Conservation (phyloP, 768 basidiomycete genomes). For the Pleurotus sapidus region DNA sequence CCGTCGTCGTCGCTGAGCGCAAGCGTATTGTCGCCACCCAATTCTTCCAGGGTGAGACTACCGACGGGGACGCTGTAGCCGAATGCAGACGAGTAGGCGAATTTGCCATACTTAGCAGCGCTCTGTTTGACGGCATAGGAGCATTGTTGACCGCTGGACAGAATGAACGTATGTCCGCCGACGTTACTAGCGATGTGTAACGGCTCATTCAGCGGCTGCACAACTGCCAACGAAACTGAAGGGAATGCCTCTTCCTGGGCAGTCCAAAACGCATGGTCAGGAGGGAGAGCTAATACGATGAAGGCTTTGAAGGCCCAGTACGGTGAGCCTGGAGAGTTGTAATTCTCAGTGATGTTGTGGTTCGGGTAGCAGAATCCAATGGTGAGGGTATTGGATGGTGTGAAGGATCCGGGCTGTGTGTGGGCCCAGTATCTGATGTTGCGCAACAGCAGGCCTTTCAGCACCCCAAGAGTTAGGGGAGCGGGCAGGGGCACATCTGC, state of each 20-base stretch:
- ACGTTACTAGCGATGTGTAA: slow-evolving; percentile 65
- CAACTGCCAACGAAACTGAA: slow-evolving; percentile 36
- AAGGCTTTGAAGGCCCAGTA: slow-evolving; percentile 86
- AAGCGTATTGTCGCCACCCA: slow-evolving; percentile 67
- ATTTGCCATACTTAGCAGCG: slow-evolving; percentile 77
- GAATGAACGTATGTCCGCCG: slow-evolving; percentile 64
- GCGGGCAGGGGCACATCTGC: slow-evolving; percentile 67
- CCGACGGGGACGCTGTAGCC: slow-evolving; percentile 75
- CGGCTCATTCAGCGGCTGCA: slow-evolving; percentile 56
- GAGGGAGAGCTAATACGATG: slow-evolving; percentile 59
- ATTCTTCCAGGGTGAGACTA: slow-evolving; percentile 65
- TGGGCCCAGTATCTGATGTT: slow-evolving; percentile 72
- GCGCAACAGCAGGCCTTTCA: slow-evolving; percentile 71
- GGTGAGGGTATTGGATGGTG: slow-evolving; percentile 65
- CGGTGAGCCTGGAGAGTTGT: slow-evolving; percentile 75
- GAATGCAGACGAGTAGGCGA: slow-evolving; percentile 75
- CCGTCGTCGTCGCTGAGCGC: slow-evolving; percentile 69
- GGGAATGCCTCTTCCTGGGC: slow-evolving; percentile 68
- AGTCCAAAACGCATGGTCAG: slow-evolving; percentile 71
- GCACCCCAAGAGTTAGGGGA: slow-evolving; percentile 69
- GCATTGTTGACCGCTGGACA: slow-evolving; percentile 77
- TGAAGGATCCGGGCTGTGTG: slow-evolving; percentile 53
- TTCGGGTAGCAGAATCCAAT: slow-evolving; percentile 72
- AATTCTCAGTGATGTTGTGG: slow-evolving; percentile 75
- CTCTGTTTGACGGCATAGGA: slow-evolving; percentile 78